Base-by-base conservation (phyloP, 78 protist genomes). In the Goniomonas avonlea region DNA sequence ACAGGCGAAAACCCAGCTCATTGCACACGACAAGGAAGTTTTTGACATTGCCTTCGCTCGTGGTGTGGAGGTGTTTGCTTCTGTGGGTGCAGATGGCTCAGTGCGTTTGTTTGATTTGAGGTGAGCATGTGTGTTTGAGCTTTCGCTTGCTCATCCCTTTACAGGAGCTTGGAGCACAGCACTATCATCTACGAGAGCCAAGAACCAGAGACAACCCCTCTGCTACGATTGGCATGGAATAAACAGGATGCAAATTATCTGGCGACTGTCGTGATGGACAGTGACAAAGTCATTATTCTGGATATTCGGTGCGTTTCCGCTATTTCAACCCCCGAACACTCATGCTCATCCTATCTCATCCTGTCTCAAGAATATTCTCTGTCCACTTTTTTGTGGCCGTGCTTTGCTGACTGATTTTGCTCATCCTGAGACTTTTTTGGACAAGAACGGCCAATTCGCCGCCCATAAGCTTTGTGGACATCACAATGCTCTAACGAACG, bases 11-110 rank as follows among this genome's bases (percentile, higher is more conserved):
- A 92, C 97, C n/a, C 98, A 97, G 84, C 86, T 97, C 32, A 97
- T 97, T 55, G 99, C 99, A 15, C 99, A 97, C 82, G 99, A 97
- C 76, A 92, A 94, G 45, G 99, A 97, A 41, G 99, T 96, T 17
- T 96, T 32, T 25, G 71, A 63, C 71, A 63, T 63, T 18, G 71
- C 71, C 17, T 63, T 63, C 13, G 71, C 71, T 11, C 37, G 71
- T 43, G 71, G 71, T 18, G 37, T 43, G 0, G 86, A 91, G 56
- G 56, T 90, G 32, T 95, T 95, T 56, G 93, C 96, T 20, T 82
- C 94, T 0, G 94, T 88, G 17, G 95, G 96, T 18, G 81, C 79
- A 0, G 58, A 56, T 35, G 73, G 98, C 25, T 92, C 97, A n/a
- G 85, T 95, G n/a, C 88, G 99, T 34, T 77, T 94, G 90, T 97